Evolutionary conservation across 371 early-diverging fungal genomes (phyloP).

Genomic region (Chytridiales sp.): DNA sequence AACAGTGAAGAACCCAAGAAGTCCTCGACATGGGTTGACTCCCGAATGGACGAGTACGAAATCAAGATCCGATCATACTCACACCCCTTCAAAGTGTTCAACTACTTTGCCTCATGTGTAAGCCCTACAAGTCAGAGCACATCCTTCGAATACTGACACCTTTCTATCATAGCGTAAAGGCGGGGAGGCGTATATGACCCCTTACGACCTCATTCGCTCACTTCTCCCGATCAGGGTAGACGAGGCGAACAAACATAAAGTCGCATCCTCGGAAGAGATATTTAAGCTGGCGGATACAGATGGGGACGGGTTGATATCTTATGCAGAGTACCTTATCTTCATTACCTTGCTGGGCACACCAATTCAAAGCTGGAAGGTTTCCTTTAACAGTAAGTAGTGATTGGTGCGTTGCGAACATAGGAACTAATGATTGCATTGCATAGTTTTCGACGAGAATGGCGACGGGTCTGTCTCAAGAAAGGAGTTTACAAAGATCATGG

Average conservation of each 20-base stretch:
- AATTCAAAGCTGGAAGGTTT: constrained; percentile 11
- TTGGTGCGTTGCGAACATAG: background rate
- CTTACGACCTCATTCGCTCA: constrained; percentile 39
- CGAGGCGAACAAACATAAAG: constrained; percentile 4
- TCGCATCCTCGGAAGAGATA: constrained; percentile 31
- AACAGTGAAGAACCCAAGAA: no score
- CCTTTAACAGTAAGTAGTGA: constrained; percentile 8
- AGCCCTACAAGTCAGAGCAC: background rate
- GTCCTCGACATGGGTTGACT: constrained; percentile 21
- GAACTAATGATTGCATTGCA: constrained; percentile 1
- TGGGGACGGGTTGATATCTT: constrained; percentile 41
- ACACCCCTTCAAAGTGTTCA: constrained; percentile 44
- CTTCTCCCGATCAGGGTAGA: constrained; percentile 24
- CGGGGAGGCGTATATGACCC: constrained; percentile 38
- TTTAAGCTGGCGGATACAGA: constrained; percentile 39
- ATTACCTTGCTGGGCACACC: constrained; percentile 30
- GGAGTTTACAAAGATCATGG: constrained; percentile 36
- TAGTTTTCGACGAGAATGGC: constrained; percentile 34
- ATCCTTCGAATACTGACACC: background rate
- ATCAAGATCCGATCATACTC: constrained; percentile 35
- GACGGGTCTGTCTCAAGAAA: constrained; percentile 32
- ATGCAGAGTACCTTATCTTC: constrained; percentile 41
- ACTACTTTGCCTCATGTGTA: constrained; percentile 40
- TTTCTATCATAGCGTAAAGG: constrained; percentile 15
- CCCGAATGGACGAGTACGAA: constrained; percentile 34